These are phyloP conservation scores for Paspalum notatum DNA, from an alignment of 176 grass and related monocot genomes.

Conservation along the genomic window DNA sequence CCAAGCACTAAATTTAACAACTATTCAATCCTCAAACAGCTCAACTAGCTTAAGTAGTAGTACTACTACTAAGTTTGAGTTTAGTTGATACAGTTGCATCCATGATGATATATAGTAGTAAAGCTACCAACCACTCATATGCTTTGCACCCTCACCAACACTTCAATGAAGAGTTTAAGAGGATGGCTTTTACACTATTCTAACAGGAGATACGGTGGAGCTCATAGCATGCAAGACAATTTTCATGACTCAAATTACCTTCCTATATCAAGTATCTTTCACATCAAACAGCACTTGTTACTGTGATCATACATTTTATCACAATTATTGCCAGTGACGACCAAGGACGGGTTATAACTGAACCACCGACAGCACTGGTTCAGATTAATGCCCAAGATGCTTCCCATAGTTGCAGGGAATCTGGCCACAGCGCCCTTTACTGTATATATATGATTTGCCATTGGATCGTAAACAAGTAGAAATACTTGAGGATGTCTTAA, in stretches of 20 bases:
- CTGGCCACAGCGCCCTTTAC: background rate
- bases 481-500: background rate
- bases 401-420: background rate
- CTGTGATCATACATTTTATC: background rate
- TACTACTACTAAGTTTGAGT: background rate
- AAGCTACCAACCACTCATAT: background rate
- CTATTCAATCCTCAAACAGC: background rate
- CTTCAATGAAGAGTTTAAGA: background rate
- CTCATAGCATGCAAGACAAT: background rate
- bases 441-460: background rate
- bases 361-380: background rate
- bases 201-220: background rate
- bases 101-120: background rate
- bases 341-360: background rate
- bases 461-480: background rate
- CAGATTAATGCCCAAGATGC: background rate
- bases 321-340: background rate
- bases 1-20: conserved; percentile 3
- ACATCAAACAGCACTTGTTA: conserved; percentile 7
- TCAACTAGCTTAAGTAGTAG: background rate
- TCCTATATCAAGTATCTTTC: background rate
- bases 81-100: conserved; percentile 6
- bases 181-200: background rate
- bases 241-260: background rate
- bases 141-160: background rate